These are phyloP conservation scores for Elsinoe arachidis DNA, from an alignment of 2,329 filamentous ascomycete species.

Conservation along the genomic window DNA sequence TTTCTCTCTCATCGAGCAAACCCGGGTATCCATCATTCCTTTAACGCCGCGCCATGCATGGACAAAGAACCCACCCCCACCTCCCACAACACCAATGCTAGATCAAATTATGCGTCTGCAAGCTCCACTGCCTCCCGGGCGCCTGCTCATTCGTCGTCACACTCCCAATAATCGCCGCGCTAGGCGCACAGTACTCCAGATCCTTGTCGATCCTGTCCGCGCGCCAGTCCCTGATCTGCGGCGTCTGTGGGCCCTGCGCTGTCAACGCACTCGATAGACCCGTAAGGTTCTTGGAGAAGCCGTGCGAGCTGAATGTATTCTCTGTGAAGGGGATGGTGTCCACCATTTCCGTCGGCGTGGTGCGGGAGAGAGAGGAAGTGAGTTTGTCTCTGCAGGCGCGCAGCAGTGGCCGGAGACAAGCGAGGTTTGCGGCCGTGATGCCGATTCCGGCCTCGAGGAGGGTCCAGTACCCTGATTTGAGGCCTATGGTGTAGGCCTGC, in stretches of 20 bases:
- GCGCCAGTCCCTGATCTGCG: constrained; percentile 4
- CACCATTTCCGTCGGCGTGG: background rate
- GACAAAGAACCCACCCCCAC: background rate
- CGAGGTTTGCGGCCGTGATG: constrained; percentile 27
- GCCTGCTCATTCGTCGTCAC: background rate
- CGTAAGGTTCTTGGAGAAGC: constrained; percentile 1
- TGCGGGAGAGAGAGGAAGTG: background rate
- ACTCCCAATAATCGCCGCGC: constrained; percentile 1
- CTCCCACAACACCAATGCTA: background rate
- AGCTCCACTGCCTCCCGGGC: background rate
- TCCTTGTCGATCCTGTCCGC: background rate
- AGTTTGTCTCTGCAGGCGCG: background rate
- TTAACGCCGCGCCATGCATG: background rate
- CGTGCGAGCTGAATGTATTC: background rate
- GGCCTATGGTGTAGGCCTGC: constrained; percentile 20
- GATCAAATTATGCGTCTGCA: constrained; percentile 7
- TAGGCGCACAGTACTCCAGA: constrained; percentile 1
- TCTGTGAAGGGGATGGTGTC: background rate
- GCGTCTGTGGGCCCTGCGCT: background rate
- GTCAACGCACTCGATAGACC: constrained; percentile 1
- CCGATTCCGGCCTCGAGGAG: constrained; percentile 29
- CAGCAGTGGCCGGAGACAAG: constrained; percentile 28
- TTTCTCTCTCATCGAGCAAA: no score
- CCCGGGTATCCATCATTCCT: background rate
- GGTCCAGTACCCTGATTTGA: constrained; percentile 23